Conservation (phyloP, 2,329 filamentous ascomycete genomes). For the Lanzia echinophila region DNA sequence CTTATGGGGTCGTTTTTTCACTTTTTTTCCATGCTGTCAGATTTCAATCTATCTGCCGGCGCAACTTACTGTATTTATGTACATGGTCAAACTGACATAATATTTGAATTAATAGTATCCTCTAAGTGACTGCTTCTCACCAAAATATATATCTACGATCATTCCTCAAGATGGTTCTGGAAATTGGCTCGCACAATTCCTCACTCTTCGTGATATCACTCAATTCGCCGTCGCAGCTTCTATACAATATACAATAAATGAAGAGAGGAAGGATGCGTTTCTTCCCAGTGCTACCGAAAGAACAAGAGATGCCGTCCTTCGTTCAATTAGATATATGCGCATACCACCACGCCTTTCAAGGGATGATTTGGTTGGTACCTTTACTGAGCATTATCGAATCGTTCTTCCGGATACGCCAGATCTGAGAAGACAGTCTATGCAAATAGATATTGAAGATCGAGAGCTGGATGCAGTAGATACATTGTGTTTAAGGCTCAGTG, state of each 20-base stretch:
- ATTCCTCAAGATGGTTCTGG: slow-evolving; percentile 27
- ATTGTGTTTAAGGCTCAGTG: slow-evolving; percentile 30
- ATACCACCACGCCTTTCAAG: slow-evolving; percentile 32
- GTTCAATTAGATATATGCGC: slow-evolving; percentile 32
- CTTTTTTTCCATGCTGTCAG: neutral
- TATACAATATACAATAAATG: slow-evolving; percentile 33
- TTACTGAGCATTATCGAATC: slow-evolving; percentile 33
- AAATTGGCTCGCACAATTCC: slow-evolving; percentile 35
- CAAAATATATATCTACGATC: slow-evolving; percentile 32
- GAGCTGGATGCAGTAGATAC: slow-evolving; percentile 34
- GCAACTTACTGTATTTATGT: no score
- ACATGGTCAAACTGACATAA: no score
- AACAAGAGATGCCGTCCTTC: slow-evolving; percentile 34
- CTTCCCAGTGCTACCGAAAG: slow-evolving; percentile 32
- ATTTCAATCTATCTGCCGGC: neutral
- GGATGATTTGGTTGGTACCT: slow-evolving; percentile 31
- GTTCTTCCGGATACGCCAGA: slow-evolving; percentile 35
- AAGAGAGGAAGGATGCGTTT: slow-evolving; percentile 31
- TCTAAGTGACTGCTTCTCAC: slow-evolving; percentile 31
- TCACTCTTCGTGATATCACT: slow-evolving; percentile 35
- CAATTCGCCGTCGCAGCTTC: slow-evolving; percentile 36
- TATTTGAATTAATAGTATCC: slow-evolving; percentile 30
- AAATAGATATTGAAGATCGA: slow-evolving; percentile 28
- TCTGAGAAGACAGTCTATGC: slow-evolving; percentile 23
- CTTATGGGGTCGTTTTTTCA: neutral